Evolutionary conservation across 257 asterid genomes (phyloP), one percentile per base, ranked within the genome.

Genomic region (Nyctanthes arbortristis): DNA sequence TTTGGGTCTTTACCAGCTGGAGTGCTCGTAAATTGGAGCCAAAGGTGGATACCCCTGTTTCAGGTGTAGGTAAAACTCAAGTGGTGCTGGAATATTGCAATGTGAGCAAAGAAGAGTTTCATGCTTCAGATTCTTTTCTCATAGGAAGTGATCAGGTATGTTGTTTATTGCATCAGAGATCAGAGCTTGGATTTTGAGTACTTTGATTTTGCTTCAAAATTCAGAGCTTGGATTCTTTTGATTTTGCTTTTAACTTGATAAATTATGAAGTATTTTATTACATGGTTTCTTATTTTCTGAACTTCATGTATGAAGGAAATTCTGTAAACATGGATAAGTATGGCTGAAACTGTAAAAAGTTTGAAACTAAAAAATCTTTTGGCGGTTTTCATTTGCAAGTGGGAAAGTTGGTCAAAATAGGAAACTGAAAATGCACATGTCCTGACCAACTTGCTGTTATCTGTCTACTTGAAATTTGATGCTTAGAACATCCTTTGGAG

Each of bases 71-170:
- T 63, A 47, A 71, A 65, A 55, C 67, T 69, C 70, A 61, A 66
- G 71, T 69, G 74, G 72, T 78, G 33, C 75, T 65, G 24, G 81
- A 82, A 66, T 72, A 69, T 69, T 78, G 86, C 78, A 81, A 79
- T 71, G 88, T 74, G 68, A 81, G 86, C 81, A 75, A 75, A 79
- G 87, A 82, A 61, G 80, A 82, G 73, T 67, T 82, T 72, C 66
- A 72, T 67, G 73, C 78, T 58, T 79, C 80, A 61, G 79, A 75
- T 63, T 70, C 74, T 67, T 75, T 79, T 56, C 70, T 67, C 62
- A 20, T 66, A 35, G 76, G 71, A 55, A 65, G 54, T 49, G 81
- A 79, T 65, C 73, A 72, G 88, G 85, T 83, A 56, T 61, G 10
- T 3, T 43, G 28, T 61, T 62, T 24, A 3, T 75, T 57, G 2